Evolutionary conservation across 257 asterid species (phyloP).

Genomic region (Paulownia fortunei): DNA sequence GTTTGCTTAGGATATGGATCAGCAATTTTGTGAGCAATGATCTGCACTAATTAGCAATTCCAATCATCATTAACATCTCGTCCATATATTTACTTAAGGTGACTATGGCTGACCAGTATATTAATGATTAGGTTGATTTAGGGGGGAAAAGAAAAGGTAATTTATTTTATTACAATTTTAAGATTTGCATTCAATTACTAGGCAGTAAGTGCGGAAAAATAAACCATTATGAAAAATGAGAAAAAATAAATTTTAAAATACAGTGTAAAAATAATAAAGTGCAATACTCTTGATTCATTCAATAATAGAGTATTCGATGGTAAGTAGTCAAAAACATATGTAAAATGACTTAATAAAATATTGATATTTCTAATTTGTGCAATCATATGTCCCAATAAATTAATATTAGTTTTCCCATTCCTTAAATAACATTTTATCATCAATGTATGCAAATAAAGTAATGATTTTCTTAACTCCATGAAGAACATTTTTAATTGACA

Average conservation of each 20-base stretch:
- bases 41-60: background rate
- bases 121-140: background rate
- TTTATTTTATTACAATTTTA: no score
- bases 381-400: background rate
- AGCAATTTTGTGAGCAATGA: background rate
- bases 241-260: no score
- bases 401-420: background rate
- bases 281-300: no score
- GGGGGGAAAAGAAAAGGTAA: no score
- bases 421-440: slow-evolving; percentile 3
- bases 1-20: background rate
- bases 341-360: background rate
- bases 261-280: no score
- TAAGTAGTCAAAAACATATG: no score
- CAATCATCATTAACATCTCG: background rate
- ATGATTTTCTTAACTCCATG: background rate
- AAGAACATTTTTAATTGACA: slow-evolving; percentile 6
- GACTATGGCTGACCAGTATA: background rate
- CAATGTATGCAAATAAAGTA: slow-evolving; percentile 1
- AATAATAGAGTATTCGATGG: no score
- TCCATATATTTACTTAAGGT: background rate
- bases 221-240: no score
- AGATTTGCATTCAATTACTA: no score
- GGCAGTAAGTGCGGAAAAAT: no score
- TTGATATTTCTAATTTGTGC: background rate